Evolutionary conservation across 805 yeast species (phyloP).

Genomic region (Barnettozyma botsteinii): DNA sequence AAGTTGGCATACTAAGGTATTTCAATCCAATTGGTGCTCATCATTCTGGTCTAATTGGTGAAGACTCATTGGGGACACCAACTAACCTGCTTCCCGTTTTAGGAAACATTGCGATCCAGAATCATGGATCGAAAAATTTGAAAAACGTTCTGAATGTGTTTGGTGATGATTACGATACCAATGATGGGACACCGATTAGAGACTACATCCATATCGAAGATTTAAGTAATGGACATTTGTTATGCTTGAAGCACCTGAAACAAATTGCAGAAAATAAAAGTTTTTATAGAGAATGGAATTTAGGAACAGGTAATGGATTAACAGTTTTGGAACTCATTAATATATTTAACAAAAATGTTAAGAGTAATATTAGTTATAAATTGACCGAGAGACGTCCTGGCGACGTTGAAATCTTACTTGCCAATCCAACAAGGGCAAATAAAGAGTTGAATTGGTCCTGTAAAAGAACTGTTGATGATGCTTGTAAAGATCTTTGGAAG

Average conservation of each 20-base stretch:
- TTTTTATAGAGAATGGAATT: conserved; percentile 70
- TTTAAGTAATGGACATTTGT: conserved; percentile 69
- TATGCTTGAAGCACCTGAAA: conserved; percentile 56
- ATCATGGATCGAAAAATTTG: conserved; percentile 49
- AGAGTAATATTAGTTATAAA: conserved; percentile 56
- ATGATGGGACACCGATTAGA: conserved; percentile 77
- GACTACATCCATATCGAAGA: conserved; percentile 81
- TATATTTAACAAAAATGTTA: conserved; percentile 61
- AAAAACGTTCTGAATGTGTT: no score
- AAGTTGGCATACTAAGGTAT: conserved; percentile 62
- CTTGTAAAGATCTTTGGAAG: conserved; percentile 70
- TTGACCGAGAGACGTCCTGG: conserved; percentile 67
- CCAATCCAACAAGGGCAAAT: conserved; percentile 62
- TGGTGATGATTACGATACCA: conserved; percentile 64
- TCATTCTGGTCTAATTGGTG: conserved; percentile 74
- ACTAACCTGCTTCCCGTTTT: conserved; percentile 69
- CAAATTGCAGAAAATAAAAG: conserved; percentile 32
- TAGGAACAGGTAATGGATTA: conserved; percentile 77
- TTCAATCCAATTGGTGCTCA: conserved; percentile 87
- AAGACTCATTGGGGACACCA: conserved; percentile 74
- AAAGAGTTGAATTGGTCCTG: conserved; percentile 63
- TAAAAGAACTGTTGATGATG: conserved; percentile 46
- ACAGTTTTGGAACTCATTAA: conserved; percentile 68
- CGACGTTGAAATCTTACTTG: conserved; percentile 71
- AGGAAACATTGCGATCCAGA: conserved; percentile 62